phyloP scores from a whole-genome alignment of 768 basidiomycete genomes.

The Pholiota conissans region DNA sequence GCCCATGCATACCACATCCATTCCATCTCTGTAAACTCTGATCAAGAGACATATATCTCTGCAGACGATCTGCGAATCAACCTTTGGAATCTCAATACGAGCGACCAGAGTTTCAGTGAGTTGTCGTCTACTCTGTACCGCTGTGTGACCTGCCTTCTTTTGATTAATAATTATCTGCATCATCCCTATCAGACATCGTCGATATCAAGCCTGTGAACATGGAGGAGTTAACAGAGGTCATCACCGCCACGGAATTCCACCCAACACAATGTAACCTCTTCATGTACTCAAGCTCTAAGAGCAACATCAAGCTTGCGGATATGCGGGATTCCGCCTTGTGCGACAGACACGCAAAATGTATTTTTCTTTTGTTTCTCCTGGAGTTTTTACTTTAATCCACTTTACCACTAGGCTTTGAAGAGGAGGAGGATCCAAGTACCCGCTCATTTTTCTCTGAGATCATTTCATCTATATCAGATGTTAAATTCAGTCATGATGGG shows the following conservation, averaged over 20 bases:
- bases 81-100: slow-evolving; percentile 97
- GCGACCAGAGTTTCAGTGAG: slow-evolving; percentile 98
- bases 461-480: slow-evolving; percentile 98
- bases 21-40: slow-evolving; percentile 98
- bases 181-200: slow-evolving; percentile 77
- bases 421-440: slow-evolving; percentile 96
- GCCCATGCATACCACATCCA: slow-evolving; percentile 99
- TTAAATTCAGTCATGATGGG: slow-evolving; percentile 98
- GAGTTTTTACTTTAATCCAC: slow-evolving; percentile 13
- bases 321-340: slow-evolving; percentile 98
- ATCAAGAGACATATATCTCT: slow-evolving; percentile 98
- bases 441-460: slow-evolving; percentile 99
- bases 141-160: not conserved
- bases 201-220: slow-evolving; percentile 99
- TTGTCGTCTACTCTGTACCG: slow-evolving; percentile 18
- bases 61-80: slow-evolving; percentile 99
- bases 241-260: slow-evolving; percentile 99
- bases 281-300: slow-evolving; percentile 99
- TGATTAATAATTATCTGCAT: slow-evolving; percentile 15
- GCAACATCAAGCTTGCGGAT: slow-evolving; percentile 98
- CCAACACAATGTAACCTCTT: slow-evolving; percentile 97
- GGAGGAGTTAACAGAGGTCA: slow-evolving; percentile 99
- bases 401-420: slow-evolving; percentile 81
- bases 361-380: slow-evolving; percentile 28
- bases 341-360: slow-evolving; percentile 95